phyloP scores from a whole-genome alignment of 2,329 filamentous ascomycete species.

The Xylariaceae sp. region DNA sequence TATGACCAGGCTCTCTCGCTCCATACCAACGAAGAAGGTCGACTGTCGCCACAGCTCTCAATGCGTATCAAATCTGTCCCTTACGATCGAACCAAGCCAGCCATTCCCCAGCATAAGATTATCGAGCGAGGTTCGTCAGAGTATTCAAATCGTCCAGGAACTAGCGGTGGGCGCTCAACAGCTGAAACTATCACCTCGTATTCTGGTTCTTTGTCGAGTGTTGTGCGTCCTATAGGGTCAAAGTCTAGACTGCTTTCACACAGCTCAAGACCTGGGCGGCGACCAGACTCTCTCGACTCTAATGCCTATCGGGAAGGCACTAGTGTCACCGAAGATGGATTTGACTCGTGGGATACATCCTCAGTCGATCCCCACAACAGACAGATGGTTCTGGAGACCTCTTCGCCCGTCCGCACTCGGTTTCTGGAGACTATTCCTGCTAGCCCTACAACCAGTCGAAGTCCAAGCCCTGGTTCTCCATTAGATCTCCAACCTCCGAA shows the following conservation, averaged over 20 bases:
- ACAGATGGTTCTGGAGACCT: constrained; percentile 61
- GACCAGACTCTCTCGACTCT: constrained; percentile 58
- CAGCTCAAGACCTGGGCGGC: constrained; percentile 48
- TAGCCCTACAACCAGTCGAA: constrained; percentile 68
- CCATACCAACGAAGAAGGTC: constrained; percentile 44
- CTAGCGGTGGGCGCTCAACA: constrained; percentile 53
- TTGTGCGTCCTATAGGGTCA: constrained; percentile 62
- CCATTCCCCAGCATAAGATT: constrained; percentile 42
- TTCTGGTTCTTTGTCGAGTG: constrained; percentile 55
- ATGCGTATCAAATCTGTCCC: constrained; percentile 59
- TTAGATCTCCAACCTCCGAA: constrained; percentile 62
- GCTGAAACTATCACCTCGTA: constrained; percentile 56
- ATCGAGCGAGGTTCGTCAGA: constrained; percentile 46
- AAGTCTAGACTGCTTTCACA: constrained; percentile 59
- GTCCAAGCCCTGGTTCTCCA: constrained; percentile 67
- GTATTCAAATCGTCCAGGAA: constrained; percentile 52
- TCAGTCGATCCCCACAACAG: constrained; percentile 68
- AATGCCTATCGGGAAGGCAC: constrained; percentile 43
- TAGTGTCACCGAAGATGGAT: constrained; percentile 62
- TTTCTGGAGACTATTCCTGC: constrained; percentile 76
- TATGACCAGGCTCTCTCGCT: constrained; percentile 40
- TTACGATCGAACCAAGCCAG: constrained; percentile 53
- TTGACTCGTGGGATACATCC: constrained; percentile 79
- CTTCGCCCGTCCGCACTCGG: constrained; percentile 53
- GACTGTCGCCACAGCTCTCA: constrained; percentile 37